phyloP scores from a whole-genome alignment of 2,329 filamentous ascomycete species.

The Lithohypha guttulata region DNA sequence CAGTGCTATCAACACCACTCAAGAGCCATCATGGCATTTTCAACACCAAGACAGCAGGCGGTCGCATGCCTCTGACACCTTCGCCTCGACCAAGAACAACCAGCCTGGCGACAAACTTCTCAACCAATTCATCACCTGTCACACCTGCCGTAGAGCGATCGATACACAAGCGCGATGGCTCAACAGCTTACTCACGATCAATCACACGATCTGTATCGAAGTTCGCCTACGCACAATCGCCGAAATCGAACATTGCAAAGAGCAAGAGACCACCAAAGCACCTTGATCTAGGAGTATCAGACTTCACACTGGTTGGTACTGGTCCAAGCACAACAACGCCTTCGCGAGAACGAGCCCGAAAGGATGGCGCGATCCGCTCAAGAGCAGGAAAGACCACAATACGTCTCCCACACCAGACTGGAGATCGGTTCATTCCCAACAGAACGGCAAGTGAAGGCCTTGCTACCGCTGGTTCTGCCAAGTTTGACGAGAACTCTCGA shows the following conservation, averaged over 20 bases:
- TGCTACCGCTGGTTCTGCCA: constrained; percentile 67
- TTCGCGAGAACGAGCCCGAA: constrained; percentile 46
- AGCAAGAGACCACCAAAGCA: constrained; percentile 65
- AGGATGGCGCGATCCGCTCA: constrained; percentile 41
- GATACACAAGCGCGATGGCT: constrained; percentile 68
- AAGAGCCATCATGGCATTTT: constrained; percentile 94
- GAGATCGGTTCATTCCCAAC: constrained; percentile 94
- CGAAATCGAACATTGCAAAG: constrained; percentile 90
- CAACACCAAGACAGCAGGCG: constrained; percentile 82
- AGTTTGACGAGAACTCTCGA: constrained; percentile 68
- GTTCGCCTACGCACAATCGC: constrained; percentile 66
- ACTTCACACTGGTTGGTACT: constrained; percentile 82
- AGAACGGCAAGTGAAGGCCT: constrained; percentile 81
- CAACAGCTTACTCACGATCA: constrained; percentile 65
- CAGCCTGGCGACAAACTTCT: constrained; percentile 32
- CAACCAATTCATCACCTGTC: constrained; percentile 60
- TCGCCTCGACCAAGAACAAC: constrained; percentile 61
- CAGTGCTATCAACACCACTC: constrained; percentile 74
- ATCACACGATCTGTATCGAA: constrained; percentile 42
- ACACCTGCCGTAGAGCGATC: constrained; percentile 60
- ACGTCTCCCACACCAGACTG: constrained; percentile 56
- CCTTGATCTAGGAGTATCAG: constrained; percentile 82
- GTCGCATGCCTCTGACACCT: constrained; percentile 86
- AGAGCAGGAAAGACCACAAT: constrained; percentile 60
- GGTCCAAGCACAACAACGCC: constrained; percentile 45